Conservation (phyloP, 768 basidiomycete genomes). For the Auricularia sp. region DNA sequence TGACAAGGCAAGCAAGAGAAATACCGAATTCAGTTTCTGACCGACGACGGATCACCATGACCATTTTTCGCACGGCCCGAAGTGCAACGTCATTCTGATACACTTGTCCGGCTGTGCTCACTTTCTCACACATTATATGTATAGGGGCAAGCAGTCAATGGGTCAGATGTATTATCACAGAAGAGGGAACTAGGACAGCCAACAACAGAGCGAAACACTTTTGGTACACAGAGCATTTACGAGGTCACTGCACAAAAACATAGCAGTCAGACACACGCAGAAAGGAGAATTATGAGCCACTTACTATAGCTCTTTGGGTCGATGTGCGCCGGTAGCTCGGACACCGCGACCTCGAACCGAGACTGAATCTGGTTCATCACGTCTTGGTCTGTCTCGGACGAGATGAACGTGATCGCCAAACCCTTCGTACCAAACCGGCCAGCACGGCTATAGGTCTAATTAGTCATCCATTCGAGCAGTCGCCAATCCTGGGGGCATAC, state of each 20-base stretch:
- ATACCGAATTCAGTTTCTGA: too few species aligned
- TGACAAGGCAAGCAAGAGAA: neutral
- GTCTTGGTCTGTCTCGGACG: conserved; percentile 84
- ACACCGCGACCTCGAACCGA: conserved; percentile 93
- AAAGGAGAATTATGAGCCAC: conserved; percentile 24
- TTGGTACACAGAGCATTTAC: too few species aligned
- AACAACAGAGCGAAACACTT: too few species aligned
- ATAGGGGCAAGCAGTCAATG: too few species aligned
- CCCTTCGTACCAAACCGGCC: conserved; percentile 99
- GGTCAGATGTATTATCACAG: too few species aligned
- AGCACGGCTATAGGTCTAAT: conserved; percentile 56
- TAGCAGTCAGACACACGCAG: neutral
- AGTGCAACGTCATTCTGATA: too few species aligned
- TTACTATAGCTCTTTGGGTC: conserved; percentile 92
- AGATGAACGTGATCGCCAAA: conserved; percentile 94
- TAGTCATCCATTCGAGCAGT: neutral
- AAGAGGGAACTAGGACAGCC: too few species aligned
- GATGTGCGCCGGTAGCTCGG: conserved; percentile 88
- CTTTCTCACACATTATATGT: too few species aligned
- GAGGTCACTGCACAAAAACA: conserved; percentile 30
- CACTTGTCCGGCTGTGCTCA: too few species aligned
- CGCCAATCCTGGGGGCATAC: conserved; percentile 26
- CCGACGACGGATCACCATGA: too few species aligned
- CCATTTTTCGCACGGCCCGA: too few species aligned
- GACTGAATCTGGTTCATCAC: conserved; percentile 94